A percentile compares a stretch with the other conserved stretches of the same genome.
These are phyloP conservation scores for Neonothopanus nambi DNA, from an alignment of 1,284 basidiomycete genomes.

Conservation along the genomic window DNA sequence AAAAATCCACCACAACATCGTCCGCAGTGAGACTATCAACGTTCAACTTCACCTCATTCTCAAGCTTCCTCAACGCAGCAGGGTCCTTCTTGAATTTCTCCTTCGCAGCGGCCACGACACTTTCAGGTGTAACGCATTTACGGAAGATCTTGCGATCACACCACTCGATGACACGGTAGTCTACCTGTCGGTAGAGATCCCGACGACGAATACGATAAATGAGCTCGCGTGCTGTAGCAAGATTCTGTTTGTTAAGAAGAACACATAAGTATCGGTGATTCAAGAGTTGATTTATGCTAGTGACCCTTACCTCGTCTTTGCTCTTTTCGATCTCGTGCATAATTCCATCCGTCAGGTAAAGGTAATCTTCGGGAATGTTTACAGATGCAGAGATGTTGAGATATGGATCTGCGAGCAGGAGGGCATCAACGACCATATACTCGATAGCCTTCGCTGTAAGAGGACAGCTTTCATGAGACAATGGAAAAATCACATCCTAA, in stretches of 20 bases:
- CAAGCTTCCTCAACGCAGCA: conserved; percentile 16
- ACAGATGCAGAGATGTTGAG: conserved; percentile 61
- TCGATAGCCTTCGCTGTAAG: conserved; percentile 71
- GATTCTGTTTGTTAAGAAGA: conserved; percentile 51
- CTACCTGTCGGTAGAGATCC: conserved; percentile 68
- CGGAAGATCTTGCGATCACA: conserved; percentile 39
- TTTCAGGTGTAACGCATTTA: conserved; percentile 48
- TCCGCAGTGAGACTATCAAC: conserved; percentile 38
- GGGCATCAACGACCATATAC: conserved; percentile 76
- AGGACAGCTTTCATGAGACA: neutral
- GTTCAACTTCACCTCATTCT: conserved; percentile 27
- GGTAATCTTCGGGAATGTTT: conserved; percentile 55
- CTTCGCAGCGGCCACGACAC: conserved; percentile 54
- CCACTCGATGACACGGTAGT: conserved; percentile 64
- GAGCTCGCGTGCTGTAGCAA: conserved; percentile 57
- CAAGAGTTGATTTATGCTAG: neutral
- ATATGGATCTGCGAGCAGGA: conserved; percentile 62
- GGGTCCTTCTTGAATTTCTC: conserved; percentile 17
- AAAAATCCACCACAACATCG: conserved; percentile 65
- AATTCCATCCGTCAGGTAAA: conserved; percentile 69
- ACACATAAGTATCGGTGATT: conserved; percentile 1
- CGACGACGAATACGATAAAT: conserved; percentile 60
- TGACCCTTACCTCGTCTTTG: conserved; percentile 41
- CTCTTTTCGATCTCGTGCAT: conserved; percentile 57
- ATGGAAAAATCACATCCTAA: neutral